These are phyloP conservation scores for Penicillium flavigenum DNA, from an alignment of 495 filamentous ascomycete species.

Conservation along the genomic window DNA sequence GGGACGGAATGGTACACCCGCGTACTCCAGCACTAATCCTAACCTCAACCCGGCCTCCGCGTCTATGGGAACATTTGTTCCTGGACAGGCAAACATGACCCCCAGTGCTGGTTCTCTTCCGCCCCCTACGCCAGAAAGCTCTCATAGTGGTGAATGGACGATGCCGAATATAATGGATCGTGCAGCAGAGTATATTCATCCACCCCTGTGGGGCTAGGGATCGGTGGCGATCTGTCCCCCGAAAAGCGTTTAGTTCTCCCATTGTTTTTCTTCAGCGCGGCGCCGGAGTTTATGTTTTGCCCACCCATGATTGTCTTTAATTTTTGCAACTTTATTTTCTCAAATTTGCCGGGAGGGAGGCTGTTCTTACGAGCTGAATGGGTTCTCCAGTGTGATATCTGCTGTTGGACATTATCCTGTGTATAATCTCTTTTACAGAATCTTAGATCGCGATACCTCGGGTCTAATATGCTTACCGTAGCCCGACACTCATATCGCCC, in stretches of 20 bases:
- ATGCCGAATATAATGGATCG: conserved; percentile 47
- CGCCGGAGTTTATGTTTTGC: conserved; percentile 14
- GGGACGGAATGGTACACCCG: conserved; percentile 13
- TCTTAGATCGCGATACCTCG: not conserved
- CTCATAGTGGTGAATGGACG: conserved; percentile 49
- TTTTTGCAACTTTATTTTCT: not conserved
- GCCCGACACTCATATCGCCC: conserved; percentile 34
- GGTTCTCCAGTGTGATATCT: not conserved
- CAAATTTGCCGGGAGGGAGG: not conserved
- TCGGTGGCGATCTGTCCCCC: not conserved
- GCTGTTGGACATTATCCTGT: not conserved
- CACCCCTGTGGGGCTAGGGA: conserved; percentile 46
- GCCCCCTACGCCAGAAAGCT: conserved; percentile 50
- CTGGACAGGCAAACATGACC: conserved; percentile 34
- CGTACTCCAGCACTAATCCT: conserved; percentile 9
- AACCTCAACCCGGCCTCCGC: conserved; percentile 13
- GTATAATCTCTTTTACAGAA: conserved; percentile 2
- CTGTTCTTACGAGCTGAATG: not conserved
- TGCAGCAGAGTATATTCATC: conserved; percentile 50
- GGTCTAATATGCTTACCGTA: conserved; percentile 26
- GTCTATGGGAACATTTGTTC: conserved; percentile 18
- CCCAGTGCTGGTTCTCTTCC: conserved; percentile 42
- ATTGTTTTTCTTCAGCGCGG: conserved; percentile 15
- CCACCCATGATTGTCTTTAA: conserved; percentile 8
- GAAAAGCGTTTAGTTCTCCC: not conserved